These are phyloP conservation scores for Carpinus fangiana DNA, from an alignment of 306 rosid species.

Conservation along the genomic window DNA sequence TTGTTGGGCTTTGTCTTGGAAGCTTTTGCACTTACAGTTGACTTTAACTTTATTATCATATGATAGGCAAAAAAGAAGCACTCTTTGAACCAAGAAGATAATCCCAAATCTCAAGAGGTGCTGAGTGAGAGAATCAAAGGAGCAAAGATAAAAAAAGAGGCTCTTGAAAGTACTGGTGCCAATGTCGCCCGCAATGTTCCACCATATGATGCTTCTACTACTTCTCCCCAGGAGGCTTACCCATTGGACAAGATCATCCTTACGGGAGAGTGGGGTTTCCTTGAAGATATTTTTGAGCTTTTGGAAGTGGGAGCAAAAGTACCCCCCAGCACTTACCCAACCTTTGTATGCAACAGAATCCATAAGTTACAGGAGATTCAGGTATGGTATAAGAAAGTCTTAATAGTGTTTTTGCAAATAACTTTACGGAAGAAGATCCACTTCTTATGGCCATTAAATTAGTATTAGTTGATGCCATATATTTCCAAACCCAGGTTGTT, in stretches of 20 bases:
- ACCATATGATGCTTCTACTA: conserved; percentile 65
- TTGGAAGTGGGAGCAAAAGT: conserved; percentile 38
- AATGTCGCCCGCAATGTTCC: conserved; percentile 63
- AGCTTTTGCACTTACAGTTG: conserved; percentile 10
- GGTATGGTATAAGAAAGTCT: conserved; percentile 41
- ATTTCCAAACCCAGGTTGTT: not conserved
- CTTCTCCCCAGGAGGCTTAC: conserved; percentile 72
- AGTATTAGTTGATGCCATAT: not conserved
- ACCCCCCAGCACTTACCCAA: conserved; percentile 49
- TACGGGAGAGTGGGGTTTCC: conserved; percentile 66
- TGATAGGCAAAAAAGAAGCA: conserved; percentile 52
- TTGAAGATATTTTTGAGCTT: conserved; percentile 58
- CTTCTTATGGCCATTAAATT: not conserved
- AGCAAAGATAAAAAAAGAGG: conserved; percentile 51
- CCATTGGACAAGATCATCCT: conserved; percentile 73
- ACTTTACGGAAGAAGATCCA: not conserved
- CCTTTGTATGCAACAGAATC: conserved; percentile 61
- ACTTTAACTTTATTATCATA: conserved; percentile 14
- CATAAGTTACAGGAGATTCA: conserved; percentile 46
- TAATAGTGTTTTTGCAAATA: conserved; percentile 3
- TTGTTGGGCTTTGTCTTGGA: conserved; percentile 12
- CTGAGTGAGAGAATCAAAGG: conserved; percentile 58
- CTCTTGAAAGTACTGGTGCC: conserved; percentile 49
- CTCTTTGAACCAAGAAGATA: conserved; percentile 44
- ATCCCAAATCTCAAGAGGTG: conserved; percentile 52